Base-by-base conservation (phyloP, 108 stramenopile species). In the Discostella pseudostelligera region DNA sequence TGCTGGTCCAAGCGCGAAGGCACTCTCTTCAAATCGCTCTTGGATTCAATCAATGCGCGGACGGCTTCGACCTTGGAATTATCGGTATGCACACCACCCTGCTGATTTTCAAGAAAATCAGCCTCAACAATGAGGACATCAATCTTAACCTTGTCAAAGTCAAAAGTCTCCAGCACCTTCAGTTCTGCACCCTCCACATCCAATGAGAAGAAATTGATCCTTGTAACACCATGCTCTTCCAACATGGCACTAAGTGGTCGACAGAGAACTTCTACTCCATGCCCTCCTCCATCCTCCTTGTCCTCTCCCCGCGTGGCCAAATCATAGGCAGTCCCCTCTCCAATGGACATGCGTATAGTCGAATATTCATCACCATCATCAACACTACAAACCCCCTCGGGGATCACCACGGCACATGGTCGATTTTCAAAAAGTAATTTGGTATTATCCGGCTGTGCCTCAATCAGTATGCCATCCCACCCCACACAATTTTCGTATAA, bases 401-500 rank as follows among this genome's bases (percentile, higher is more conserved):
- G 35, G 3, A 56, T 37, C 6, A 37, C 24, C 1, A 56, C 35
- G 3, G 1, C 55, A 29, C 55, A 56, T 13, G 55, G 55, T 5
- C 59, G 40, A 59, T 59, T 59, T 42, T 59, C 59, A 20, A 14
- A 43, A n/a, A 59, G 40, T 25, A 25, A 17, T 24, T 40, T 59
- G 40, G 39, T 26, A 25, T 43, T 59, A 25, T 43, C 39, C 13
- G 59, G 59, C 12, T 59, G 40, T 12, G 59, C 59, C 25, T 59
- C 59, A 42, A 59, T 59, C 16, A 59, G 20, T 17, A 59, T 40
- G 21, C 59, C 59, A 42, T 59, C 43, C 59, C 59, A 59, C 39
- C 59, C 59, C 12, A 26, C 42, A 59, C 59, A 59, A 20, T 59
- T 22, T 43, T 59, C 59, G 43, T 44, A 59, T 39, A 59, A 19